phyloP scores from a whole-genome alignment of 805 yeast species.

The Zygosaccharomyces gambellarensis region DNA sequence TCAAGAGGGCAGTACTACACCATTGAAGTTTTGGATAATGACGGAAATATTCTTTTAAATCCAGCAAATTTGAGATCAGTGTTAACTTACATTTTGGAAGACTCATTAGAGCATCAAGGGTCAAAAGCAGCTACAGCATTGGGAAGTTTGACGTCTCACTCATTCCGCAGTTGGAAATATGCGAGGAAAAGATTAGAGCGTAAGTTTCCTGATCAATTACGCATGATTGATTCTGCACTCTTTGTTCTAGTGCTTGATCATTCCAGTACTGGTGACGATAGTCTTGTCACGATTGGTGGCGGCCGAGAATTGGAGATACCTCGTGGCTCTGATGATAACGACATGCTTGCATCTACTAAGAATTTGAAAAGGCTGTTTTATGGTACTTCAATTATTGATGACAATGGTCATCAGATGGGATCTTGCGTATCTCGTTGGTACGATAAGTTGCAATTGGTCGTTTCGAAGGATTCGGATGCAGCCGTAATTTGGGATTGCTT shows the following conservation, averaged over 20 bases:
- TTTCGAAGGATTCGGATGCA: conserved; percentile 80
- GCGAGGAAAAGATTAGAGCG: conserved; percentile 50
- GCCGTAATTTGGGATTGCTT: conserved; percentile 89
- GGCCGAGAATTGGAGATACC: conserved; percentile 31
- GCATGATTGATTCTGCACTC: conserved; percentile 66
- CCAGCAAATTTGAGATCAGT: conserved; percentile 63
- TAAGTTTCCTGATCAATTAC: conserved; percentile 36
- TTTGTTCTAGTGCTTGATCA: conserved; percentile 80
- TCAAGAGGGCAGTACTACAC: conserved; percentile 84
- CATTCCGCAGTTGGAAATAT: conserved; percentile 76
- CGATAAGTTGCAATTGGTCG: conserved; percentile 79
- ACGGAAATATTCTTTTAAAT: conserved; percentile 59
- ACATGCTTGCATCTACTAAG: conserved; percentile 24
- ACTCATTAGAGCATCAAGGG: conserved; percentile 55
- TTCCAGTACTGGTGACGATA: conserved; percentile 54
- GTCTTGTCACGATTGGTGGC: conserved; percentile 42
- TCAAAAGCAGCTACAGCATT: conserved; percentile 63
- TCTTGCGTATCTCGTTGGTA: conserved; percentile 94
- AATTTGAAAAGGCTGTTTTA: conserved; percentile 64
- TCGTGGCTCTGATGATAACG: neutral
- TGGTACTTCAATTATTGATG: conserved; percentile 69
- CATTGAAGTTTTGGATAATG: conserved; percentile 71
- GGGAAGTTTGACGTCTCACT: conserved; percentile 85
- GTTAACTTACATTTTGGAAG: conserved; percentile 61
- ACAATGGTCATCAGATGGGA: conserved; percentile 78